Conservation (phyloP, 1,284 basidiomycete genomes). For the Cutaneotrichosporon cyanovorans region DNA sequence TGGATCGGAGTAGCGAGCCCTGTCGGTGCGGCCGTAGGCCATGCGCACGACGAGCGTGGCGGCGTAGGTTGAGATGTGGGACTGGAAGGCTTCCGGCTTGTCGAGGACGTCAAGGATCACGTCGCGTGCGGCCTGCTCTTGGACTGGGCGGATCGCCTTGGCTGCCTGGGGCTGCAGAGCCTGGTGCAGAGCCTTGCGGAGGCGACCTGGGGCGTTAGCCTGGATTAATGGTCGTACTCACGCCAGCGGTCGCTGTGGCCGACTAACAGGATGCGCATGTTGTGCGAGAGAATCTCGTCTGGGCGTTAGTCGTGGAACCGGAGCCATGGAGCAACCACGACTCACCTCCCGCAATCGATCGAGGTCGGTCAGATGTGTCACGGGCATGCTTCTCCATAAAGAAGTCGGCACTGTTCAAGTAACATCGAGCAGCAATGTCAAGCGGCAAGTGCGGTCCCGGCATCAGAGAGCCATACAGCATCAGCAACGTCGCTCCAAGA, state of each 20-base stretch:
- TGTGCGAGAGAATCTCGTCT: slow-evolving; percentile 43
- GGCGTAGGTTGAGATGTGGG: slow-evolving; percentile 54
- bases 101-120: slow-evolving; percentile 53
- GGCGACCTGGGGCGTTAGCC: slow-evolving; percentile 6
- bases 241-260: slow-evolving; percentile 11
- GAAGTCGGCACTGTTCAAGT: not conserved
- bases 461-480: no score
- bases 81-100: slow-evolving; percentile 51
- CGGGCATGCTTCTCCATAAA: slow-evolving; percentile 55
- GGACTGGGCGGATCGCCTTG: slow-evolving; percentile 49
- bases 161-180: slow-evolving; percentile 52
- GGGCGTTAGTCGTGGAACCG: no score
- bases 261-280: slow-evolving; percentile 8
- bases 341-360: slow-evolving; percentile 47
- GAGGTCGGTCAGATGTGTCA: slow-evolving; percentile 50
- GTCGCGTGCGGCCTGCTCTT: slow-evolving; percentile 50
- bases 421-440: no score
- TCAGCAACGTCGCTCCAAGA: no score
- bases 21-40: slow-evolving; percentile 57
- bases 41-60: slow-evolving; percentile 58
- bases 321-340: no score
- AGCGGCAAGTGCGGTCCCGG: no score
- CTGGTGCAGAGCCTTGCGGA: slow-evolving; percentile 52
- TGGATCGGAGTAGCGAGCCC: slow-evolving; percentile 52
- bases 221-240: not conserved